phyloP scores from a whole-genome alignment of 805 yeast species.

The Yueomyces sinensis region DNA sequence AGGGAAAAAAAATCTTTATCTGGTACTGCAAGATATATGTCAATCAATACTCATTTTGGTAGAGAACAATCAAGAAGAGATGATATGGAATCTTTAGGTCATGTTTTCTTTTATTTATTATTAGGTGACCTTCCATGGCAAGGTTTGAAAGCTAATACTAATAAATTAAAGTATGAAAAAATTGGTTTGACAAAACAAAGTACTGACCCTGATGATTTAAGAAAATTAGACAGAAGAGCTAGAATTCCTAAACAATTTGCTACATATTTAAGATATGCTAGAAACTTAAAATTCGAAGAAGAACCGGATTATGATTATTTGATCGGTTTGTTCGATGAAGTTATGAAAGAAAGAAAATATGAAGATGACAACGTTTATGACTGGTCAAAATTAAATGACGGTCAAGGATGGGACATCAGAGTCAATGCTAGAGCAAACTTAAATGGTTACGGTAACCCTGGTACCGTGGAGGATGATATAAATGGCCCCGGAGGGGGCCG shows the following conservation, averaged over 20 bases:
- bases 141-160: constrained; percentile 81
- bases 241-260: constrained; percentile 58
- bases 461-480: no score
- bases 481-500: no score
- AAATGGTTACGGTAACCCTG: constrained; percentile 72
- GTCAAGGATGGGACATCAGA: constrained; percentile 69
- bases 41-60: constrained; percentile 78
- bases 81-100: constrained; percentile 71
- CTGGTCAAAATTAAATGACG: constrained; percentile 70
- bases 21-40: constrained; percentile 83
- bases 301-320: constrained; percentile 67
- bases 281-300: constrained; percentile 62
- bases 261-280: constrained; percentile 54
- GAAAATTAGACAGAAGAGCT: constrained; percentile 26
- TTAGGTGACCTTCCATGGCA: constrained; percentile 83
- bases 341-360: constrained; percentile 43
- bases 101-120: constrained; percentile 66
- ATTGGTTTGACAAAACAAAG: constrained; percentile 72
- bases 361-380: constrained; percentile 59
- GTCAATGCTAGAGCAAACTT: constrained; percentile 67
- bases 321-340: constrained; percentile 45
- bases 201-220: constrained; percentile 45
- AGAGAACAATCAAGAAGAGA: constrained; percentile 76
- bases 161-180: constrained; percentile 69
- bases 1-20: constrained; percentile 68